Conservation (phyloP, 306 rosid genomes). For the Albizia julibrissin region DNA sequence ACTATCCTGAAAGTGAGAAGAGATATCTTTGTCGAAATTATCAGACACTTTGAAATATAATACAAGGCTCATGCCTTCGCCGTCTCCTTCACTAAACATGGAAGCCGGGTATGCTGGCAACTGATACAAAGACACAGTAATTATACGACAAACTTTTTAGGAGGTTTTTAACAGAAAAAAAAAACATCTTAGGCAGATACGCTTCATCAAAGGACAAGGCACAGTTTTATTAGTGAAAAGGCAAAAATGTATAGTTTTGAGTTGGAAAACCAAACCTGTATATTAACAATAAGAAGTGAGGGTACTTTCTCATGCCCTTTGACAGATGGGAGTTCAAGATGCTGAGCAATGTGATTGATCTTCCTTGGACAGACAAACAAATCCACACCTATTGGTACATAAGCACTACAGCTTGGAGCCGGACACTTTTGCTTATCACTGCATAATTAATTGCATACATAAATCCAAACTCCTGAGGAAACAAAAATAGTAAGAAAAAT, state of each 20-base stretch:
- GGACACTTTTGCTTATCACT: slow-evolving; percentile 76
- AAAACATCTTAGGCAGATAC: not conserved
- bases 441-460: slow-evolving; percentile 33
- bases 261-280: slow-evolving; percentile 59
- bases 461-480: not conserved
- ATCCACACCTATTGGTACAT: slow-evolving; percentile 85
- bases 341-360: slow-evolving; percentile 82
- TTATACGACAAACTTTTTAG: not conserved
- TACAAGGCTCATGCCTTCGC: slow-evolving; percentile 95
- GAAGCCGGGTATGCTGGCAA: slow-evolving; percentile 84
- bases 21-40: slow-evolving; percentile 64
- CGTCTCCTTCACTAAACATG: slow-evolving; percentile 75
- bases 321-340: slow-evolving; percentile 77
- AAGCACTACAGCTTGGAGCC: slow-evolving; percentile 66
- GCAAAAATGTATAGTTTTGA: not conserved
- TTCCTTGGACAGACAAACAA: slow-evolving; percentile 65
- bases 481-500: not conserved
- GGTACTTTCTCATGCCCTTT: slow-evolving; percentile 59
- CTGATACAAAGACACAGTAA: slow-evolving; percentile 42
- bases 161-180: slow-evolving; percentile 15
- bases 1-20: slow-evolving; percentile 54
- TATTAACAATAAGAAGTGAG: slow-evolving; percentile 79
- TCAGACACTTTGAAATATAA: slow-evolving; percentile 75
- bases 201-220: slow-evolving; percentile 6
- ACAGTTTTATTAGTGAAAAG: not conserved